These are phyloP conservation scores for Dactylorhiza incarnata DNA, from an alignment of 106 monocot species.

Conservation along the genomic window DNA sequence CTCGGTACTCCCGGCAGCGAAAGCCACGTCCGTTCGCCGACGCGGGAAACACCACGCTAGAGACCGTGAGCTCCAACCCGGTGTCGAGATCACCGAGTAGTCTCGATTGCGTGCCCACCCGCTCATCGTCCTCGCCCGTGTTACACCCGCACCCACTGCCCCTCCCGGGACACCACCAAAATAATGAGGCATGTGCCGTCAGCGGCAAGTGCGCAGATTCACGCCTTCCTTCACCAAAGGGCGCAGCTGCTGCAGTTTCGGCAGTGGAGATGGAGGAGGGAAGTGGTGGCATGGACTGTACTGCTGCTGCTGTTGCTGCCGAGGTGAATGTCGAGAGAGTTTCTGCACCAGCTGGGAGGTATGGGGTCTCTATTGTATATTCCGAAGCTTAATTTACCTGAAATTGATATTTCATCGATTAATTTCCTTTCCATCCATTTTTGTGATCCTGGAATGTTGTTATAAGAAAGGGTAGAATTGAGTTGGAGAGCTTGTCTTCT, in stretches of 20 bases:
- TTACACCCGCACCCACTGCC: constrained; percentile 45
- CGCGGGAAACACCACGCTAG: background rate
- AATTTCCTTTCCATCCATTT: background rate
- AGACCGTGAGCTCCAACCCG: constrained; percentile 12
- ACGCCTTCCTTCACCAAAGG: constrained; percentile 11
- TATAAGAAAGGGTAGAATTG: background rate
- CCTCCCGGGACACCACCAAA: constrained; percentile 18
- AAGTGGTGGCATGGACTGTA: background rate
- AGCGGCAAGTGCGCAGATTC: background rate
- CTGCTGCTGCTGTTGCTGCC: background rate
- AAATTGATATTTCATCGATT: background rate
- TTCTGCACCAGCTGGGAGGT: constrained; percentile 17
- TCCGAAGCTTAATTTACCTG: background rate
- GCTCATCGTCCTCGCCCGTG: constrained; percentile 33
- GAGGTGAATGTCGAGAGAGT: constrained; percentile 18
- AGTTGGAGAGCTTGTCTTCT: background rate
- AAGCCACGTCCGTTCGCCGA: constrained; percentile 24
- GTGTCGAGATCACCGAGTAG: constrained; percentile 24
- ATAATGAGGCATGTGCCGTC: constrained; percentile 4
- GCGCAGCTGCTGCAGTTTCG: background rate
- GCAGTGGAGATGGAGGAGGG: constrained; percentile 8
- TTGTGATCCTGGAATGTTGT: background rate
- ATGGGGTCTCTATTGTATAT: background rate
- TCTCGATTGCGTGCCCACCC: constrained; percentile 23
- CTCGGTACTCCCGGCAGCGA: constrained; percentile 29